These are phyloP conservation scores for Termitomyces sp. DNA, from an alignment of 768 basidiomycete species.

Conservation along the genomic window DNA sequence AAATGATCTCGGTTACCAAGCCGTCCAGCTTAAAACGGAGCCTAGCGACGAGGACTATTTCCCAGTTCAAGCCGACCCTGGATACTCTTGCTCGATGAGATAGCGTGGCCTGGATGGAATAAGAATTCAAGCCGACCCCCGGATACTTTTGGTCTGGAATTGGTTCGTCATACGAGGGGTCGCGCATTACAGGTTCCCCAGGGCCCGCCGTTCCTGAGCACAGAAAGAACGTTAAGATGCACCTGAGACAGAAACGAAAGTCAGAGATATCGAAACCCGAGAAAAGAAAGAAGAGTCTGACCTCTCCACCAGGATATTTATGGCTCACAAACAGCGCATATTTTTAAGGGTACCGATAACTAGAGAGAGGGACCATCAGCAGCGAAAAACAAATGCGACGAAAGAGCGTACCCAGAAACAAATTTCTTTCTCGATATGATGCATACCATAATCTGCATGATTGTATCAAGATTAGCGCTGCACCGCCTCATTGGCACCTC, in stretches of 20 bases:
- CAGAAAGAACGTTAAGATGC: neutral
- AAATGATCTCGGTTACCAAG: slow-evolving; percentile 45
- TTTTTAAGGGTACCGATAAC: slow-evolving; percentile 70
- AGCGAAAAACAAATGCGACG: neutral
- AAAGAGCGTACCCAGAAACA: slow-evolving; percentile 39
- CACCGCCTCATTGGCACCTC: slow-evolving; percentile 72
- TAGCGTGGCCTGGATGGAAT: too few relatives aligned
- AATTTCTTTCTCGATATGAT: slow-evolving; percentile 51
- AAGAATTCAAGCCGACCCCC: too few relatives aligned
- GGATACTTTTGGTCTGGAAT: slow-evolving; percentile 45
- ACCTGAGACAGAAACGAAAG: neutral
- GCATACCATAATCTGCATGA: slow-evolving; percentile 51
- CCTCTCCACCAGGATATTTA: slow-evolving; percentile 56
- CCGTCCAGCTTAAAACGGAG: slow-evolving; percentile 63
- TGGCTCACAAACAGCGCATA: slow-evolving; percentile 77
- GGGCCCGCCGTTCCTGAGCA: slow-evolving; percentile 38
- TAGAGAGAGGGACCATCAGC: slow-evolving; percentile 8
- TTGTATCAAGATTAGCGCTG: slow-evolving; percentile 56
- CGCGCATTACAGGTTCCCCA: slow-evolving; percentile 63
- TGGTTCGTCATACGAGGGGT: slow-evolving; percentile 43
- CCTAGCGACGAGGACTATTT: slow-evolving; percentile 57
- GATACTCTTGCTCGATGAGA: too few relatives aligned
- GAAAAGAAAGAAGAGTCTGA: slow-evolving; percentile 7
- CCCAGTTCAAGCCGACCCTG: slow-evolving; percentile 36
- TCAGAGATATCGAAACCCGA: neutral